Percentiles rank a stretch among this genome's conserved stretches.
Conservation (phyloP, 306 rosid genomes). For the Fragaria ananassa region DNA sequence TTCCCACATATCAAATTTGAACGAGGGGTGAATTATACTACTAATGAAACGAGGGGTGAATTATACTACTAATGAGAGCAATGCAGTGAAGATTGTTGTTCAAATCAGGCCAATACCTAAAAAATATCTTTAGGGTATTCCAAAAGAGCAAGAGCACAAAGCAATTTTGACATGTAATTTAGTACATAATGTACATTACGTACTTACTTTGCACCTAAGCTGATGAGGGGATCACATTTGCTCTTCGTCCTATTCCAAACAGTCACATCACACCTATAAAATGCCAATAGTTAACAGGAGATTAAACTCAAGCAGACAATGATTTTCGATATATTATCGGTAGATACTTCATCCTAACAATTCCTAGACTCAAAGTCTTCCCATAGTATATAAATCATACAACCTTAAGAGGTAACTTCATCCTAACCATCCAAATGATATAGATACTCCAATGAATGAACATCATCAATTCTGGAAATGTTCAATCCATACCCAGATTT, state of each 20-base stretch:
- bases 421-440: neutral
- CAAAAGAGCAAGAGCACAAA: neutral
- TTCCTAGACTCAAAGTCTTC: neutral
- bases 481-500: conserved; percentile 62
- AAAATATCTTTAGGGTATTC: neutral
- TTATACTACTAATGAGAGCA: neutral
- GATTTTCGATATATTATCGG: neutral
- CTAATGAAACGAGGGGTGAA: neutral
- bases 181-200: neutral
- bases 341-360: neutral
- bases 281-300: conserved; percentile 18
- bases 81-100: neutral
- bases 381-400: neutral
- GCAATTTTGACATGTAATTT: neutral
- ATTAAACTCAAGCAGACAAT: neutral
- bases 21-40: neutral
- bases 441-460: neutral
- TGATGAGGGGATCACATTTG: conserved; percentile 83
- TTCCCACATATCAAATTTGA: conserved; percentile 8
- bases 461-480: neutral
- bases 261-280: conserved; percentile 63
- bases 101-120: neutral
- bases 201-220: conserved; percentile 84
- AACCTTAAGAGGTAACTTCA: neutral
- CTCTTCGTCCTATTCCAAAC: conserved; percentile 94